A percentile compares a stretch with the other conserved stretches of the same genome.
phyloP scores from a whole-genome alignment of 1,139 yeast genomes.

The Hansenula sp. region DNA sequence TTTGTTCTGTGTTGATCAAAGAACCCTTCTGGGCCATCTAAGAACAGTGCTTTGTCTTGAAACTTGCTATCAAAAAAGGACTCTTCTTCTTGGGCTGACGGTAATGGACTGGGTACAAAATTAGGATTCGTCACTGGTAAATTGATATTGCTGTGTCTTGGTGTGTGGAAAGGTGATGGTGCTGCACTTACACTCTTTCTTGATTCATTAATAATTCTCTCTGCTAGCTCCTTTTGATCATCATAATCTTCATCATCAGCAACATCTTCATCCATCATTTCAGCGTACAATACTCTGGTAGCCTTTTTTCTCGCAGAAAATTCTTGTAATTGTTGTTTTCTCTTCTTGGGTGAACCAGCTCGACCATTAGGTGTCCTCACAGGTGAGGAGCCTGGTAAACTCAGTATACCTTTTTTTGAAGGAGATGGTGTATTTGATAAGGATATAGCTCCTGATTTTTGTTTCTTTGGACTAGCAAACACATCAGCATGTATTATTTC shows the following conservation, averaged over 20 bases:
- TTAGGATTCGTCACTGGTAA: slow-evolving; percentile 22
- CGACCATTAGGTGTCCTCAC: slow-evolving; percentile 39
- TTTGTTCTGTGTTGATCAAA: slow-evolving; percentile 73
- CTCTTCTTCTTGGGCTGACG: slow-evolving; percentile 28
- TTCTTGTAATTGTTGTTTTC: slow-evolving; percentile 23
- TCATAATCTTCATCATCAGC: slow-evolving; percentile 26
- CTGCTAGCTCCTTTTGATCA: slow-evolving; percentile 47
- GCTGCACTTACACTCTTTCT: slow-evolving; percentile 14
- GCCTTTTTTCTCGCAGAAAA: slow-evolving; percentile 50
- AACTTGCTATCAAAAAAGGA: slow-evolving; percentile 30
- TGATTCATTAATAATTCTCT: slow-evolving; percentile 33
- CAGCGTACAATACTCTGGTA: slow-evolving; percentile 29
- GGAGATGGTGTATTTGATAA: slow-evolving; percentile 15
- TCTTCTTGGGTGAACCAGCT: slow-evolving; percentile 33
- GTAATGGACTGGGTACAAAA: slow-evolving; percentile 34
- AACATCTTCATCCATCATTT: slow-evolving; percentile 30
- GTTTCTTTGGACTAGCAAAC: slow-evolving; percentile 19
- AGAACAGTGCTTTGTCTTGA: slow-evolving; percentile 57
- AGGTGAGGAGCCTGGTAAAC: slow-evolving; percentile 19
- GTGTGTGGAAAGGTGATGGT: slow-evolving; percentile 24
- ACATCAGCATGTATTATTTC: slow-evolving; percentile 11
- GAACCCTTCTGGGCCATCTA: slow-evolving; percentile 87
- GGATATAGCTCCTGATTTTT: slow-evolving; percentile 14
- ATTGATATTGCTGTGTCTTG: slow-evolving; percentile 16
- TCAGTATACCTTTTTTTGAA: slow-evolving; percentile 21